Evolutionary conservation across 1,284 basidiomycete species (phyloP).

Genomic region (Trichosporon ovoides): DNA sequence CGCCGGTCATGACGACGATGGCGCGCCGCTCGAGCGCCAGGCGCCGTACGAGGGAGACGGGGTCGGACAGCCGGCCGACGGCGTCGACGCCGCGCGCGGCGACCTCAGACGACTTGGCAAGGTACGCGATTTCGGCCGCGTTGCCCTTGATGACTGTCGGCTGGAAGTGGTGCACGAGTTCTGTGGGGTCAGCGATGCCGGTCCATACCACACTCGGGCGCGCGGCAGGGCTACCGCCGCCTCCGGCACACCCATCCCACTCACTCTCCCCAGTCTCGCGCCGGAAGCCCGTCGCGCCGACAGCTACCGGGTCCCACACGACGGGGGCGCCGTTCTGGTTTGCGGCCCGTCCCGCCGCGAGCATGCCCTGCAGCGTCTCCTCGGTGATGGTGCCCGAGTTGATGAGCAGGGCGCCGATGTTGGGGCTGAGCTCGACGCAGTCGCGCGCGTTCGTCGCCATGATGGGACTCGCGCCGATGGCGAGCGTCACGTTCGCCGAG

Average conservation of each 20-base stretch:
- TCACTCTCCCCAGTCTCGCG: slow-evolving; percentile 53
- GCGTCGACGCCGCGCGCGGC: slow-evolving; percentile 83
- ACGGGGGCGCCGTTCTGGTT: slow-evolving; percentile 72
- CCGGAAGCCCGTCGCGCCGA: slow-evolving; percentile 75
- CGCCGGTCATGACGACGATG: slow-evolving; percentile 76
- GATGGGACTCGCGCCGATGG: slow-evolving; percentile 83
- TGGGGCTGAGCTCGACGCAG: slow-evolving; percentile 69
- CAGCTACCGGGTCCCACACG: slow-evolving; percentile 89
- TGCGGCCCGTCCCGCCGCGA: slow-evolving; percentile 66
- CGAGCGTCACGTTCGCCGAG: slow-evolving; percentile 85
- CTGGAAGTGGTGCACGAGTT: slow-evolving; percentile 77
- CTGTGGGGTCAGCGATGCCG: slow-evolving; percentile 52
- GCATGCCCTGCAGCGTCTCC: slow-evolving; percentile 63
- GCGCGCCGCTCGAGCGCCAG: slow-evolving; percentile 78
- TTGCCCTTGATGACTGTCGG: slow-evolving; percentile 93
- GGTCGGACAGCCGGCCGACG: slow-evolving; percentile 68
- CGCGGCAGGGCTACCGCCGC: neutral
- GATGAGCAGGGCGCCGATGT: slow-evolving; percentile 68
- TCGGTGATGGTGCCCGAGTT: slow-evolving; percentile 82
- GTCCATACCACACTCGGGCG: no score
- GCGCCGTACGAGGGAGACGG: slow-evolving; percentile 61
- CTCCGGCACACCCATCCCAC: slow-evolving; percentile 10
- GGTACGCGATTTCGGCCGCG: slow-evolving; percentile 76
- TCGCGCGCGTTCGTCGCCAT: slow-evolving; percentile 83
- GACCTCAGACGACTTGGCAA: slow-evolving; percentile 72